These are phyloP conservation scores for Pisolithus tinctorius DNA, from an alignment of 768 basidiomycete genomes.

Conservation along the genomic window DNA sequence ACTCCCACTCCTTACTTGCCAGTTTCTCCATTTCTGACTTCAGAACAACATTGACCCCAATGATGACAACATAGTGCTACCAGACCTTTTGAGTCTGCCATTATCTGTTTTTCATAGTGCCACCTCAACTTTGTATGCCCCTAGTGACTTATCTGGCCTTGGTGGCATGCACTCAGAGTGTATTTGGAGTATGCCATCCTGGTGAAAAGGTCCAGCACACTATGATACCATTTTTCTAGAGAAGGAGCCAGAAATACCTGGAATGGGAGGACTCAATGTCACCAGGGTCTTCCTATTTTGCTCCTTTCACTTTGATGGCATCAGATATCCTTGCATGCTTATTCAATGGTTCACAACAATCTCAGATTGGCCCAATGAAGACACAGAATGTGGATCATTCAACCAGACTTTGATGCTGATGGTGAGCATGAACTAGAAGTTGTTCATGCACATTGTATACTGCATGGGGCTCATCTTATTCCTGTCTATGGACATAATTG, in stretches of 20 bases:
- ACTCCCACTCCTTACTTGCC: background rate
- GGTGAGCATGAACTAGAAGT: conserved; percentile 5
- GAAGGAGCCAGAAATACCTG: no score
- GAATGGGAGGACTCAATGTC: background rate
- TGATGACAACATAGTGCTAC: no score
- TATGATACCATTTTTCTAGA: no score
- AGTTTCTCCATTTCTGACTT: background rate
- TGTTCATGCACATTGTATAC: conserved; percentile 24
- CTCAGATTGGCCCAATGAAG: conserved; percentile 12
- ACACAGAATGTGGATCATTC: conserved; percentile 24
- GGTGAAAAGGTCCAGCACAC: no score
- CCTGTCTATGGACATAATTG: conserved; percentile 12
- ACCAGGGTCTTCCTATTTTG: conserved; percentile 18
- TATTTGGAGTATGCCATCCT: no score
- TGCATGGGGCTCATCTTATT: conserved; percentile 26
- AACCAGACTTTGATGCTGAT: conserved; percentile 4
- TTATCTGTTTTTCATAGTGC: no score
- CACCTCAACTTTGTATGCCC: no score
- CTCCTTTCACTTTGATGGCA: conserved; percentile 10
- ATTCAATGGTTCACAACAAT: conserved; percentile 19
- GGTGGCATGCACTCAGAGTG: no score
- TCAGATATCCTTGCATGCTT: conserved; percentile 19
- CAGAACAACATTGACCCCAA: no score
- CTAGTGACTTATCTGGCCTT: no score
- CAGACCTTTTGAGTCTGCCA: no score